These are phyloP conservation scores for Oryza glaberrima DNA, from an alignment of 176 grass and related monocot genomes.

Conservation along the genomic window DNA sequence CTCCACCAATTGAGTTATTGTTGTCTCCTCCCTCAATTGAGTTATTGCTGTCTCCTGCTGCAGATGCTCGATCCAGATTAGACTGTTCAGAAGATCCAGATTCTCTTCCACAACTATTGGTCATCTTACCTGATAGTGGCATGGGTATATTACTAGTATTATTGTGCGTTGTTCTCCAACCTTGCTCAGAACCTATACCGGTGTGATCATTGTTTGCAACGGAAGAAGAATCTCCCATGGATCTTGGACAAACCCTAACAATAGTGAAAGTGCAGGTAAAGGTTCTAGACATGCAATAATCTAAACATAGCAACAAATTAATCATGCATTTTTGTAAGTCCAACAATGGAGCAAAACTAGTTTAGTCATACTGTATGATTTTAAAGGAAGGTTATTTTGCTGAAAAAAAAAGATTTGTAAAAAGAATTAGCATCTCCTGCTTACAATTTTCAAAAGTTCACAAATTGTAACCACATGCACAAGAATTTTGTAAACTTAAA, in stretches of 20 bases:
- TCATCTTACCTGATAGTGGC: background rate
- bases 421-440: background rate
- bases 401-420: background rate
- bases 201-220: constrained; percentile 12
- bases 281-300: constrained; percentile 6
- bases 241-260: constrained; percentile 42
- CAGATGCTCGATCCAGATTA: constrained; percentile 25
- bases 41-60: constrained; percentile 22
- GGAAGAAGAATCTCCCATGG: constrained; percentile 28
- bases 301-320: constrained; percentile 10
- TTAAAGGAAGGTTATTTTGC: constrained; percentile 1
- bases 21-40: constrained; percentile 11
- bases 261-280: constrained; percentile 16
- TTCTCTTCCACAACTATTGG: constrained; percentile 22
- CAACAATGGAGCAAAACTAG: constrained; percentile 1
- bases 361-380: constrained; percentile 30
- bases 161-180: constrained; percentile 55
- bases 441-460: background rate
- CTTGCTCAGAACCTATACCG: constrained; percentile 29
- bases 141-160: constrained; percentile 39
- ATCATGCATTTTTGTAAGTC: background rate
- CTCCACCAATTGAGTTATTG: constrained; percentile 23
- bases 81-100: constrained; percentile 35
- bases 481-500: constrained; percentile 1
- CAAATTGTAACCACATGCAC: constrained; percentile 1